Evolutionary conservation across 2,329 filamentous ascomycete genomes (phyloP), one percentile per base, ranked within the genome.

Genomic region (Verticillium dahliae): DNA sequence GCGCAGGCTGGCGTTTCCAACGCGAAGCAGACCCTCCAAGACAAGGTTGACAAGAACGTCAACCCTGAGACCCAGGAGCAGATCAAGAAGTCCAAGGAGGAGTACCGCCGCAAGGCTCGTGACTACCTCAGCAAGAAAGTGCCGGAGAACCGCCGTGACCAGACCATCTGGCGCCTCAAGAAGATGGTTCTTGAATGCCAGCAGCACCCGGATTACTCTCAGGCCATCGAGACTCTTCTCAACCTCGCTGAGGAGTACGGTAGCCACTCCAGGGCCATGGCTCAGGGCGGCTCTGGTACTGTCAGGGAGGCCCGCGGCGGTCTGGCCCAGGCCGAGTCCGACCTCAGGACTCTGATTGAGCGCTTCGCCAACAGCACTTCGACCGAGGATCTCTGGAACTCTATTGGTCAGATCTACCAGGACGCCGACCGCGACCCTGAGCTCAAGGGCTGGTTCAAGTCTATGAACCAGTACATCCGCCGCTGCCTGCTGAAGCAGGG

Each of bases 181-280:
- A 98, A 98, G 86, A 96, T 98, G 90, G 80, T 99, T 45, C 87
- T 97, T 56, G 95, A 99, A 77, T 92, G 96, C 69, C 95, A 99
- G 78, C 91, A 94, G 61, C 95, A 98, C 72, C 86, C 91, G 62
- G 94, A 99, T 70, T 99, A 98, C 76, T 88, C 93, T 68, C 85
- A 90, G 74, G 95, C 95, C n/a, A 89, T 99, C 65, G 86, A 92
- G 69, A 96, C 94, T 3, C 81, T 99, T 6, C 83, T 99, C 35
- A 81, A 85, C 52, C 81, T 99, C 57, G 92, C 92, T 6, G 92
- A 97, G 77, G 85, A 88, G 67, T 99, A 99, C 70, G 87, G 86
- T 63, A 84, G 86, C 57, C 92, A 97, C 70, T 85, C 88, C 60
- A 89, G 84, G 72, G 79, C 80, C 35, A 60, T 92, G 33, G 83